Evolutionary conservation across 2,329 filamentous ascomycete genomes (phyloP).

Genomic region (Alternaria postmessia): DNA sequence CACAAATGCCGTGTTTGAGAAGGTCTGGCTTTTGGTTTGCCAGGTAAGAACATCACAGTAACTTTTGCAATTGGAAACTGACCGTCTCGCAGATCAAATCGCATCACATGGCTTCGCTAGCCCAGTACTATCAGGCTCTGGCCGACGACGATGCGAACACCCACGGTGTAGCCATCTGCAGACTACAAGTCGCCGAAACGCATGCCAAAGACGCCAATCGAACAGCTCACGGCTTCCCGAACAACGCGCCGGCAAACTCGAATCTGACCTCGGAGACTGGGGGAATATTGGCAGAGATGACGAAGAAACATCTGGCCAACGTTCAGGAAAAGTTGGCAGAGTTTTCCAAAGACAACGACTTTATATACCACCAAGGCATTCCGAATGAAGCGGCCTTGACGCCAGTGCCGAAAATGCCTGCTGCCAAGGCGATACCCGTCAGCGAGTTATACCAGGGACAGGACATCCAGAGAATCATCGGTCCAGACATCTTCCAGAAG

Average conservation of each 20-base stretch:
- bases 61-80: slow-evolving; percentile 5
- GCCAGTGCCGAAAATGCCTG: slow-evolving; percentile 87
- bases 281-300: slow-evolving; percentile 75
- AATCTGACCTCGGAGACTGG: slow-evolving; percentile 86
- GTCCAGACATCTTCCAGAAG: slow-evolving; percentile 94
- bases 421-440: slow-evolving; percentile 95
- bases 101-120: slow-evolving; percentile 81
- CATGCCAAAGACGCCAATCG: slow-evolving; percentile 80
- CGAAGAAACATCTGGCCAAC: slow-evolving; percentile 80
- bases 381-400: slow-evolving; percentile 84
- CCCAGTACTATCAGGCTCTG: slow-evolving; percentile 92
- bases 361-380: slow-evolving; percentile 94
- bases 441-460: slow-evolving; percentile 96
- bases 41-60: slow-evolving; percentile 64
- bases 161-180: slow-evolving; percentile 83
- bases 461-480: slow-evolving; percentile 96
- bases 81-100: slow-evolving; percentile 70
- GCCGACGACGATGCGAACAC: slow-evolving; percentile 89
- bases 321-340: slow-evolving; percentile 82
- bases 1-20: slow-evolving; percentile 89
- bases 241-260: slow-evolving; percentile 77
- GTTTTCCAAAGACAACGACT: slow-evolving; percentile 92
- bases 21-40: slow-evolving; percentile 85
- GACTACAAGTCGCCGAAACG: slow-evolving; percentile 81
- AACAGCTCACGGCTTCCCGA: slow-evolving; percentile 80